Evolutionary conservation across 2,329 filamentous ascomycete species (phyloP), one percentile per base, ranked within the genome.

Genomic region (Hypoxylon sp.): DNA sequence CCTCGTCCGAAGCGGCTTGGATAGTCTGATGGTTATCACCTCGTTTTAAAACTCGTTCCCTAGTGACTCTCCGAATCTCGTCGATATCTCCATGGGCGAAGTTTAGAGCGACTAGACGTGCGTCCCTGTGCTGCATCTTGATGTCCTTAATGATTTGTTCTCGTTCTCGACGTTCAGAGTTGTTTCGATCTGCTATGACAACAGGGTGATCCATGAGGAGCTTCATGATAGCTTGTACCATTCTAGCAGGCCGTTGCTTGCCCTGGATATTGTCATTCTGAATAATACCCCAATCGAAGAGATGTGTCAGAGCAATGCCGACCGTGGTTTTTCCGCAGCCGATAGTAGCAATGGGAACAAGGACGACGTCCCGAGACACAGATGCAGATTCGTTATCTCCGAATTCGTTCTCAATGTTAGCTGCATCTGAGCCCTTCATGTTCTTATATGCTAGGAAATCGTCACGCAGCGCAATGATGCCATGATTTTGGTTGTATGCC

Each of bases 21-120:
- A 99, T 98, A 0, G 96, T 99, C 81, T 99, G 96, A 79, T 99
- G 96, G 76, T 98, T 98, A 79, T 99, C 94, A 13, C 96, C 96
- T 22, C 96, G 91, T 5, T 89, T 86, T 19, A 98, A 83, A 0
- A 99, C 93, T 54, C 96, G 90, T 70, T 90, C 87, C 63, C 89
- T 90, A 0, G 94, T 97, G 26, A 95, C 85, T 63, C 88, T 83
- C 48, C 92, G 88, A 68, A 98, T 93, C 33, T 88, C 84, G 54
- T 92, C 86, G 6, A 96, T 87, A 71, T 93, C 83, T 63, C 94
- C 88, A 76, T 98, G 96, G 5, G 93, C 90, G 76, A 94, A 99
- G 75, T 98, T 92, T 11, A 99, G 84, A 22, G 94, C 95, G 14
- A 99, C 91, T 57, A 97, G 89, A 48, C 88, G 90, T 11, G 91